Percentiles rank a stretch among this genome's conserved stretches.
phyloP scores from a whole-genome alignment of 2,329 filamentous ascomycete species.

The Zymoseptoria ardabiliae region DNA sequence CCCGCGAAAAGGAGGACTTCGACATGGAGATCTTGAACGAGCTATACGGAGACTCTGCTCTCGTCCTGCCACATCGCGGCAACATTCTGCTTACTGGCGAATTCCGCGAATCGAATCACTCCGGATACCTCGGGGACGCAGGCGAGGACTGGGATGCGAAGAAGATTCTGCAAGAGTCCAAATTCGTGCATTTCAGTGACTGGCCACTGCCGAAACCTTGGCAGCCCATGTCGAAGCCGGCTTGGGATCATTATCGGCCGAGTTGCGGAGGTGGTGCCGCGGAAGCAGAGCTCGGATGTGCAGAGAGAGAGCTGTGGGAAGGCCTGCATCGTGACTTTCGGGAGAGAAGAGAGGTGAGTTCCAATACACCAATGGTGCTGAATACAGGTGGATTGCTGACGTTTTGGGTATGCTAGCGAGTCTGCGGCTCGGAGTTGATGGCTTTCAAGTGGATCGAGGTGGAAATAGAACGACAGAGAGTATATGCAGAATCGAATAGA shows the following conservation, averaged over 20 bases:
- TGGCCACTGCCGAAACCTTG: slow-evolving; percentile 62
- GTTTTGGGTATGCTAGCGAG: neutral
- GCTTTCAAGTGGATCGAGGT: neutral
- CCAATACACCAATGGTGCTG: neutral
- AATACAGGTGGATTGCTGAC: neutral
- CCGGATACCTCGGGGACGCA: slow-evolving; percentile 41
- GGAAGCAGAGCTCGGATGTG: slow-evolving; percentile 7
- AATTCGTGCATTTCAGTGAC: slow-evolving; percentile 64
- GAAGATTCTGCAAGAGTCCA: slow-evolving; percentile 50
- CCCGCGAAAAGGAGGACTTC: slow-evolving; percentile 37
- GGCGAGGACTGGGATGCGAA: slow-evolving; percentile 54
- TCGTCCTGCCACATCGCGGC: slow-evolving; percentile 57
- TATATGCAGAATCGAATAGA: neutral
- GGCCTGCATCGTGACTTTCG: slow-evolving; percentile 28
- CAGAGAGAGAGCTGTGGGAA: slow-evolving; percentile 37
- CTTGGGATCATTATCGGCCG: slow-evolving; percentile 34
- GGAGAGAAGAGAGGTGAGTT: slow-evolving; percentile 16
- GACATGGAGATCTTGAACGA: slow-evolving; percentile 64
- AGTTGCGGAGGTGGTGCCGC: slow-evolving; percentile 25
- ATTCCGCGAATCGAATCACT: slow-evolving; percentile 51
- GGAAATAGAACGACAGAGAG: neutral
- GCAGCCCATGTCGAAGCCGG: slow-evolving; percentile 30
- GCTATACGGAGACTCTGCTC: slow-evolving; percentile 50
- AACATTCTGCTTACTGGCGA: slow-evolving; percentile 57
- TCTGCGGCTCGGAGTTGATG: neutral